Percentiles rank a stretch among this genome's conserved stretches.
phyloP scores from a whole-genome alignment of 1,139 yeast species.

The Suhomyces bribrorum region DNA sequence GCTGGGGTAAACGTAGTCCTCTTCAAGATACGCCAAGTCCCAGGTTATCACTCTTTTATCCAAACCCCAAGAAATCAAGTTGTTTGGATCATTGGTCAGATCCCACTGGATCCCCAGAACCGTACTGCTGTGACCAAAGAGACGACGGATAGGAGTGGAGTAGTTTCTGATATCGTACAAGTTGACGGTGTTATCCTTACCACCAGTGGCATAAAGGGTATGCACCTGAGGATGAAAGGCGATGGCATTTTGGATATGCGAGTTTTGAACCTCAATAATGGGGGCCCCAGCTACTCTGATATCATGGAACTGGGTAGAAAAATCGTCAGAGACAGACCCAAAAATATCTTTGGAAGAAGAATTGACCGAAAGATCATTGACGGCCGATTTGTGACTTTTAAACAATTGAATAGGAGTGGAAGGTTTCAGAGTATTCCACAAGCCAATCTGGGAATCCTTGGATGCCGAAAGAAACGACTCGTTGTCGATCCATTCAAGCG shows the following conservation, averaged over 20 bases:
- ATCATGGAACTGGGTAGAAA: slow-evolving; percentile 67
- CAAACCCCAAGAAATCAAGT: slow-evolving; percentile 48
- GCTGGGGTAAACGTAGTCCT: slow-evolving; percentile 43
- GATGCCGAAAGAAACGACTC: slow-evolving; percentile 62
- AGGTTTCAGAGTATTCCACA: slow-evolving; percentile 61
- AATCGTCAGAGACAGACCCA: slow-evolving; percentile 77
- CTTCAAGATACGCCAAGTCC: slow-evolving; percentile 50
- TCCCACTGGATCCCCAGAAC: slow-evolving; percentile 45
- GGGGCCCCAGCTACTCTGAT: slow-evolving; percentile 49
- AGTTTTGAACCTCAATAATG: slow-evolving; percentile 44
- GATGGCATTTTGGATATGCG: slow-evolving; percentile 50
- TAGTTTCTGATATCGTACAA: slow-evolving; percentile 55
- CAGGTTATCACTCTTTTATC: slow-evolving; percentile 53
- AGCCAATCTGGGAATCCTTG: slow-evolving; percentile 63
- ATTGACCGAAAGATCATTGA: slow-evolving; percentile 62
- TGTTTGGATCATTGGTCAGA: slow-evolving; percentile 31
- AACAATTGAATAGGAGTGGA: slow-evolving; percentile 47
- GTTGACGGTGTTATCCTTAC: slow-evolving; percentile 52
- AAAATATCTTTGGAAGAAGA: slow-evolving; percentile 47
- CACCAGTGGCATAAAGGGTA: slow-evolving; percentile 53
- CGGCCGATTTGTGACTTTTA: slow-evolving; percentile 49
- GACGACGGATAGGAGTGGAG: slow-evolving; percentile 45
- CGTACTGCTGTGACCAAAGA: slow-evolving; percentile 52
- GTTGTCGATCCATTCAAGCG: slow-evolving; percentile 62
- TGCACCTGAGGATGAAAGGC: slow-evolving; percentile 49